A percentile compares a stretch with the other conserved stretches of the same genome.
These are phyloP conservation scores for Verticillium zaregamsianum DNA, from an alignment of 2,329 filamentous ascomycete genomes.

Conservation along the genomic window DNA sequence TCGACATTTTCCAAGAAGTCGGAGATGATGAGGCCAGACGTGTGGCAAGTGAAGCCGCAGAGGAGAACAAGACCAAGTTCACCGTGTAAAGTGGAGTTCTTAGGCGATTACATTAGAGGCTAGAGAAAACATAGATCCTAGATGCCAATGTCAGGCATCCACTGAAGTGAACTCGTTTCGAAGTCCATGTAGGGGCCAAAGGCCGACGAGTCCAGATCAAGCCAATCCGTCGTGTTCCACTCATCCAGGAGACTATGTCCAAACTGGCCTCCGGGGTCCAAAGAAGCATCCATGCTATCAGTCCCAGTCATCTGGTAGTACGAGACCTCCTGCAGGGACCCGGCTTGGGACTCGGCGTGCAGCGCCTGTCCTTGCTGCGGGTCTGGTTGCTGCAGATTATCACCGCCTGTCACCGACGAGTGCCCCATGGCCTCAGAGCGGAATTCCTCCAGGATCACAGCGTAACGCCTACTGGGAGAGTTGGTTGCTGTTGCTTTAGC, in stretches of 20 bases:
- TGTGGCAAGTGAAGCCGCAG: constrained; percentile 25
- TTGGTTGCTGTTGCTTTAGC: constrained; percentile 18
- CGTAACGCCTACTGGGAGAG: constrained; percentile 15
- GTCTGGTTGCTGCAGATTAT: background rate
- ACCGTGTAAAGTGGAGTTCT: constrained; percentile 10
- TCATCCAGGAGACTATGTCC: constrained; percentile 7
- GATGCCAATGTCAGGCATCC: constrained; percentile 10
- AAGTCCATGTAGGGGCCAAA: constrained; percentile 15
- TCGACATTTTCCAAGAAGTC: constrained; percentile 39
- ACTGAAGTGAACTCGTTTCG: constrained; percentile 6
- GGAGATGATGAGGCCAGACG: constrained; percentile 29
- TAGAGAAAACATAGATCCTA: background rate
- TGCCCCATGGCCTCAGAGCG: constrained; percentile 13
- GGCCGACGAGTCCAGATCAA: constrained; percentile 15
- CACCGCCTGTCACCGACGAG: background rate
- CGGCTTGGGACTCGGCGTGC: background rate
- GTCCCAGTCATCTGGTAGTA: background rate
- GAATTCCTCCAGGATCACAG: constrained; percentile 17
- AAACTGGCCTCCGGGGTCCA: background rate
- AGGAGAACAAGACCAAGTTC: constrained; percentile 31
- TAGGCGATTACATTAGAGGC: background rate
- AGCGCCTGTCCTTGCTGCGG: background rate
- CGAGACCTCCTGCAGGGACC: background rate
- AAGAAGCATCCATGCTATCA: background rate
- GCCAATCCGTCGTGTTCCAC: constrained; percentile 12